Base-by-base conservation (phyloP, 2,329 filamentous ascomycete genomes). In the Penicillium palitans region DNA sequence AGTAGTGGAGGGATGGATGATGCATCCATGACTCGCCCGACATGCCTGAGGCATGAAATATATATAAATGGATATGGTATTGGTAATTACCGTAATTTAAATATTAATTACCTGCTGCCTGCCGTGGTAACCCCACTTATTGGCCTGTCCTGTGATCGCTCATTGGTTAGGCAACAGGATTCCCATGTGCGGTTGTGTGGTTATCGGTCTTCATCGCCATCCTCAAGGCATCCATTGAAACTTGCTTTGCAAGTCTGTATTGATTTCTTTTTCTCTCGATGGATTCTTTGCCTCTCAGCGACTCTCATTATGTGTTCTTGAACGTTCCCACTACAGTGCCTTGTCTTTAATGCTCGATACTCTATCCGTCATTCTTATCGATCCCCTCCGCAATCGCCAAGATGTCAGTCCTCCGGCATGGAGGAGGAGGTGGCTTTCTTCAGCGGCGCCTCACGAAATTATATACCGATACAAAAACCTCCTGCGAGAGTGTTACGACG, bases 381-480 rank as follows among this genome's bases (percentile, higher is more conserved):
- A 59, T 58, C 48, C 56, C 37, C 52, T 57, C 59, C 57, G 21
- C 48, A 57, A 61, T 61, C 65, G 68, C 67, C 65, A 75, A 66
- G 62, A 80, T 80, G 78, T 79, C 78, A 64, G 76, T 79, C 61
- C 73, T 80, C 60, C 75, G 75, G 59, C 76, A 78, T 68, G 76
- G 75, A 68, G 74, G 73, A 62, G 61, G 63, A 19, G 63, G 65
- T 35, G 71, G 74, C 33, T 77, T 73, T 67, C 73, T 80, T 64
- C 77, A 79, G 65, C 72, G 78, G 56, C 80, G 81, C 65, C 77
- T 86, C 53, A 84, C 83, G 19, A 82, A 86, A 68, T 76, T 87
- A 64, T 88, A 87, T 71, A 82, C 83, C 25, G 85, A 88, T 70
- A 86, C 84, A 17, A 88, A 88, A 70, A 82, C 80, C 52, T 85